A percentile compares a stretch with the other conserved stretches of the same genome.
Conservation (phyloP, 192 early-diverging fungal genomes). For the Coemansia sp. region DNA sequence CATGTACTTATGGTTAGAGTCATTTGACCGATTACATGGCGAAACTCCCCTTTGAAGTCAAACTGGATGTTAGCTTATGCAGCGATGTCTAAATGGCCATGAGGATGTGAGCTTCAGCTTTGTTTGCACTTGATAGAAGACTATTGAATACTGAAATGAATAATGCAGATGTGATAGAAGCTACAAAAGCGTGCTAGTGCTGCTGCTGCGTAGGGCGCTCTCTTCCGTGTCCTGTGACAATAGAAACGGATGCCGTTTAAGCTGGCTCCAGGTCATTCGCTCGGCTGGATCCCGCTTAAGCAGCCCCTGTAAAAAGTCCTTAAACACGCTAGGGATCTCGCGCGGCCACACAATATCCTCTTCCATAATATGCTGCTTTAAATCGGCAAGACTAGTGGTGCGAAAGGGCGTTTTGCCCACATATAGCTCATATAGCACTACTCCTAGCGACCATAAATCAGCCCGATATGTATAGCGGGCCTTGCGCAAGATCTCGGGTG, state of each 20-base stretch:
- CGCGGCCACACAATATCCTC: conserved; percentile 54
- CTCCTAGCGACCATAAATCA: conserved; percentile 53
- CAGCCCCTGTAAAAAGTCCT: conserved; percentile 34
- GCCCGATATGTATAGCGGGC: conserved; percentile 52
- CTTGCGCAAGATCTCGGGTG: conserved; percentile 45
- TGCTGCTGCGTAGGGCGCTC: conserved; percentile 13
- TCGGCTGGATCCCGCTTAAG: conserved; percentile 36
- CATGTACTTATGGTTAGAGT: too few relatives aligned
- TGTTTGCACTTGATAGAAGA: too few relatives aligned
- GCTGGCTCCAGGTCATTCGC: conserved; percentile 29
- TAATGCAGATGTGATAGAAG: not conserved
- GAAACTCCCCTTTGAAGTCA: too few relatives aligned
- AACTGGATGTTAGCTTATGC: too few relatives aligned
- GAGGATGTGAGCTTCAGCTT: too few relatives aligned
- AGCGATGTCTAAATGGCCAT: too few relatives aligned
- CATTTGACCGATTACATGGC: too few relatives aligned
- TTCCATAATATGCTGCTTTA: conserved; percentile 51
- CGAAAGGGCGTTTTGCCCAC: conserved; percentile 53
- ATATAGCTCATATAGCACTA: conserved; percentile 54
- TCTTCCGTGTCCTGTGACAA: conserved; percentile 32
- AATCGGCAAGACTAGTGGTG: conserved; percentile 37
- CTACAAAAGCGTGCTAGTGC: conserved; percentile 7
- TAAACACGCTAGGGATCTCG: conserved; percentile 44
- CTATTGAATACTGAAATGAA: not conserved
- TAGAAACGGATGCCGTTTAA: conserved; percentile 34